Conservation (phyloP, 768 basidiomycete species). For the Macrolepiota albuminosa region DNA sequence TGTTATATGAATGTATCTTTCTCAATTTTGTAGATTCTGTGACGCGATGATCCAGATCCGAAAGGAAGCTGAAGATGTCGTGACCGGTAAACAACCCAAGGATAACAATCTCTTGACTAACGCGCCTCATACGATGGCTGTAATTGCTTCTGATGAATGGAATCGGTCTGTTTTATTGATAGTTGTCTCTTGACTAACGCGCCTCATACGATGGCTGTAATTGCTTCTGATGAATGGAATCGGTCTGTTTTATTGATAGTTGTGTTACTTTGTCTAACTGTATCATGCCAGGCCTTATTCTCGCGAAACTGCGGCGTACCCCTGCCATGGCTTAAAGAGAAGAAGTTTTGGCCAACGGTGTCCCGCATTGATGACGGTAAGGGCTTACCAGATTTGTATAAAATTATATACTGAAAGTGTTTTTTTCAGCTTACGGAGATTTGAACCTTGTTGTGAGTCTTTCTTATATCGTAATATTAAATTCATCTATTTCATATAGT, state of each 20-base stretch:
- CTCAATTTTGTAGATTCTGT: constrained; percentile 68
- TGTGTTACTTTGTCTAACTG: constrained; percentile 6
- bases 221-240: constrained; percentile 83
- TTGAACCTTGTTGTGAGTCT: constrained; percentile 77
- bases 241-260: constrained; percentile 40
- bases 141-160: constrained; percentile 80
- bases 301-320: constrained; percentile 91
- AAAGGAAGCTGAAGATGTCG: constrained; percentile 83
- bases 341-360: constrained; percentile 97
- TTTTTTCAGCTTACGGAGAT: constrained; percentile 77
- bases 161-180: constrained; percentile 64
- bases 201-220: constrained; percentile 80
- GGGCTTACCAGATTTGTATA: constrained; percentile 19
- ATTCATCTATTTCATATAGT: constrained; percentile 43
- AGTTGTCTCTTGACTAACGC: constrained; percentile 89
- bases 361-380: constrained; percentile 90
- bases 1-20: background rate
- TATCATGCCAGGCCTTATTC: constrained; percentile 67
- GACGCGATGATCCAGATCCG: constrained; percentile 98
- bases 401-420: background rate
- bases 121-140: constrained; percentile 85
- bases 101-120: constrained; percentile 93
- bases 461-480: background rate
- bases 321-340: constrained; percentile 71
- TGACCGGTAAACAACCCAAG: constrained; percentile 80